Evolutionary conservation across 2,329 filamentous ascomycete species (phyloP).

Genomic region (Sporothrix brasiliensis): DNA sequence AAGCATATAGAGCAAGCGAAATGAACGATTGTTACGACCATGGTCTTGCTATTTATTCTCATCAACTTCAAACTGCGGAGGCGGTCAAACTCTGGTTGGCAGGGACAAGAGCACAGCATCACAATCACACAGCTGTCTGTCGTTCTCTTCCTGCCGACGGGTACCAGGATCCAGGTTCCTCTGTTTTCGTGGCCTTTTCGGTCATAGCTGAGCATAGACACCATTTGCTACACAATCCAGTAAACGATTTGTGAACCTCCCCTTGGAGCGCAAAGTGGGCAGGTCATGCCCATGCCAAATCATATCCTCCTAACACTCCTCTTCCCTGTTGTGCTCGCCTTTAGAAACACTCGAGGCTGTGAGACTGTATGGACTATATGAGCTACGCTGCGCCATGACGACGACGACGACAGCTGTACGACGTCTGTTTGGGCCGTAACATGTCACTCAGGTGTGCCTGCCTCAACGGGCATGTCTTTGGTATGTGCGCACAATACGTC

Average conservation of each 20-base stretch:
- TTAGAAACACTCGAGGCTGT: slow-evolving; percentile 27
- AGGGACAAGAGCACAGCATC: not conserved
- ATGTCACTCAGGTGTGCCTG: not conserved
- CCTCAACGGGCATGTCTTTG: not conserved
- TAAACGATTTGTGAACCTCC: not conserved
- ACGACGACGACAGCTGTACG: not conserved
- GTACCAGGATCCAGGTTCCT: not conserved
- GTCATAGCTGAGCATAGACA: not conserved
- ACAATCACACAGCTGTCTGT: not conserved
- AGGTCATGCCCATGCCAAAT: not conserved
- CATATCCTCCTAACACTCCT: not conserved
- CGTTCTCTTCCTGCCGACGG: not conserved
- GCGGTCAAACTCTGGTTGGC: not conserved
- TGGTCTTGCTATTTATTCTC: not conserved
- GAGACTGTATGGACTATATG: slow-evolving; percentile 30
- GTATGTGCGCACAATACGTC: slow-evolving; percentile 2
- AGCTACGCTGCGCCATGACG: not conserved
- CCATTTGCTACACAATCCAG: not conserved
- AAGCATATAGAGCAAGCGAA: slow-evolving; percentile 10
- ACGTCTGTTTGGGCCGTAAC: not conserved
- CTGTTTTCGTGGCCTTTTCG: not conserved
- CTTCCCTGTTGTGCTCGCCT: slow-evolving; percentile 29
- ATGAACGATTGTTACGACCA: slow-evolving; percentile 16
- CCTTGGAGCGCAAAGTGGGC: not conserved
- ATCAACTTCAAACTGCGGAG: slow-evolving; percentile 6